phyloP scores from a whole-genome alignment of 2,329 filamentous ascomycete species.

The Cladorrhinum sp. region DNA sequence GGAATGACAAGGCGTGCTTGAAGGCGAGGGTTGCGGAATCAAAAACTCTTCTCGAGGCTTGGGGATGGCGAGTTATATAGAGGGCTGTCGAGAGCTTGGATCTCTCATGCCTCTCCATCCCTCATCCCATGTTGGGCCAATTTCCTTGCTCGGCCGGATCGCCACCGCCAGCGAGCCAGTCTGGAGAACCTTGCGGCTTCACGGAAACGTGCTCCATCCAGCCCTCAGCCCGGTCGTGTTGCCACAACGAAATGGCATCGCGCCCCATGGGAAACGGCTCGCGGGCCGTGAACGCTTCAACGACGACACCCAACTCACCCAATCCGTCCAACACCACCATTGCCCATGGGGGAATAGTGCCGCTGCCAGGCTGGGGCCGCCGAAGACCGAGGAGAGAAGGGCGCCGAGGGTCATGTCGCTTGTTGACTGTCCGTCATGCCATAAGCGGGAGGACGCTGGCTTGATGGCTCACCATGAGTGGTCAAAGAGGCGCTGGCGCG shows the following conservation, averaged over 20 bases:
- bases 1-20: slow-evolving; percentile 20
- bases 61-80: slow-evolving; percentile 23
- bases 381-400: slow-evolving; percentile 1
- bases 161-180: not conserved
- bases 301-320: too few species aligned
- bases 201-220: slow-evolving; percentile 17
- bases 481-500: slow-evolving; percentile 10
- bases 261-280: slow-evolving; percentile 19
- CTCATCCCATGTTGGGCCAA: not conserved
- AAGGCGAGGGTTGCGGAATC: slow-evolving; percentile 20
- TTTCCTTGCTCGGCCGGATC: not conserved
- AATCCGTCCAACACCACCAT: too few species aligned
- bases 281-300: slow-evolving; percentile 25
- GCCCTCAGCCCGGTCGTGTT: not conserved
- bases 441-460: not conserved
- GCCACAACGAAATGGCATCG: slow-evolving; percentile 12
- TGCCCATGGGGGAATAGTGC: too few species aligned
- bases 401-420: slow-evolving; percentile 16
- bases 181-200: slow-evolving; percentile 16
- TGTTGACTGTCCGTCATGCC: not conserved
- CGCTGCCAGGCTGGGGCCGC: slow-evolving; percentile 14
- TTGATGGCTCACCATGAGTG: not conserved
- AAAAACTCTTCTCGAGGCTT: slow-evolving; percentile 6
- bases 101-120: not conserved
- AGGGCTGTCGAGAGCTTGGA: not conserved